Conservation (phyloP, 1,284 basidiomycete genomes). For the Agroathelia rolfsii region DNA sequence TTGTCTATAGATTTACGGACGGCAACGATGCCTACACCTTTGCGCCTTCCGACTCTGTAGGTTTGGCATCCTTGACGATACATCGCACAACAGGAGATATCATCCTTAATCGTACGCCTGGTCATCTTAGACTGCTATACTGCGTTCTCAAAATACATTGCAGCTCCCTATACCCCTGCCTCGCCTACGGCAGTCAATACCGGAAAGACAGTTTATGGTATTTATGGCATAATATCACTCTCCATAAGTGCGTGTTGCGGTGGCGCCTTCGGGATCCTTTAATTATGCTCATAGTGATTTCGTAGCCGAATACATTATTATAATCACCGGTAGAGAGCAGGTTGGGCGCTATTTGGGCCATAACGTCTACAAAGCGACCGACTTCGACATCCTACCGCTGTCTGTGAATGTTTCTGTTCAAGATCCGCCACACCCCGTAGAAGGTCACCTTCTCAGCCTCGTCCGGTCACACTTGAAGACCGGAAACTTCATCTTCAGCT, state of each 20-base stretch:
- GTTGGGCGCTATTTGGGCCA: conserved; percentile 76
- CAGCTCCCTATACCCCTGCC: conserved; percentile 46
- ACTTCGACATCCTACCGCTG: conserved; percentile 88
- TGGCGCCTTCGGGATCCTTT: conserved; percentile 2
- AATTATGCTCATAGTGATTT: conserved; percentile 6
- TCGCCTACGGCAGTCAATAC: conserved; percentile 47
- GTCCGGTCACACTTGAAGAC: conserved; percentile 78
- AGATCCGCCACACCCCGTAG: conserved; percentile 71
- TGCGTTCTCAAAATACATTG: conserved; percentile 4
- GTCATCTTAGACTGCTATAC: conserved; percentile 4
- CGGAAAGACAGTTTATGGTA: conserved; percentile 66
- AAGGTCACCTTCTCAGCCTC: conserved; percentile 80
- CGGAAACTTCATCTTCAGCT: conserved; percentile 85
- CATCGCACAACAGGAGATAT: conserved; percentile 66
- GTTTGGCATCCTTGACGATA: conserved; percentile 58
- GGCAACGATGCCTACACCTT: conserved; percentile 70
- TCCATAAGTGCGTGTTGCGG: conserved; percentile 59
- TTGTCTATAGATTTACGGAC: conserved; percentile 44
- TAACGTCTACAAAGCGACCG: conserved; percentile 82
- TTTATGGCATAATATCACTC: conserved; percentile 79
- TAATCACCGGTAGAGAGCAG: conserved; percentile 79
- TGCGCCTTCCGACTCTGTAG: conserved; percentile 51
- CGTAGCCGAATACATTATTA: conserved; percentile 86
- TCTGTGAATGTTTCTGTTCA: conserved; percentile 57
- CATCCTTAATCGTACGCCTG: conserved; percentile 50